phyloP scores from a whole-genome alignment of 768 basidiomycete species.

The Termitomyces titanicus region DNA sequence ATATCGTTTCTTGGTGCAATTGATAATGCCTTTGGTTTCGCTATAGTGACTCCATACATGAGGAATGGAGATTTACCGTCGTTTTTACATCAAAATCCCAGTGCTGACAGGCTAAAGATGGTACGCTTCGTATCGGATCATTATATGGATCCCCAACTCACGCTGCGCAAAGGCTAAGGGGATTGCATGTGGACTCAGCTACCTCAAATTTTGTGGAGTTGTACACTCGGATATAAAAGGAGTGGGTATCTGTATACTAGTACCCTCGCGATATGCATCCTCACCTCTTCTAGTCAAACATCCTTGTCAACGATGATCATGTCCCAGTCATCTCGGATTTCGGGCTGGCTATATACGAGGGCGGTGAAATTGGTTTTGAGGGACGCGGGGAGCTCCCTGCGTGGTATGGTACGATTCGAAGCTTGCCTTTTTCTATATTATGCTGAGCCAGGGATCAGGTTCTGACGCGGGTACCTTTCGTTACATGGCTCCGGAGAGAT shows the following conservation, averaged over 20 bases:
- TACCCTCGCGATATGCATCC: neutral
- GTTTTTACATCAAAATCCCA: neutral
- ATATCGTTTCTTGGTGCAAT: neutral
- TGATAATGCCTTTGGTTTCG: neutral
- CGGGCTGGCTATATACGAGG: neutral
- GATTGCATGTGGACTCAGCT: slow-evolving; percentile 1
- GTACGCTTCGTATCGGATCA: neutral
- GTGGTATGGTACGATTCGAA: neutral
- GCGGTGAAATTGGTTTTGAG: neutral
- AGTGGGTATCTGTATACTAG: neutral
- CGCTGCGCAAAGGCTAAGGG: neutral
- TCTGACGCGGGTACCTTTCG: slow-evolving; percentile 3
- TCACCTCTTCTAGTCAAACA: neutral
- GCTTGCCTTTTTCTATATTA: neutral
- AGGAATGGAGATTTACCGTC: slow-evolving; percentile 1
- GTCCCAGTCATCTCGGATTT: slow-evolving; percentile 6
- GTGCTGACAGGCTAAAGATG: neutral
- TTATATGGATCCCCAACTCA: neutral
- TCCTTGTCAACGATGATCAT: slow-evolving; percentile 3
- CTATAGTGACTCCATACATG: slow-evolving; percentile 2
- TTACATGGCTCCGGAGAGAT: slow-evolving; percentile 10
- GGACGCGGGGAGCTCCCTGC: neutral
- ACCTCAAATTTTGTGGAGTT: slow-evolving; percentile 5
- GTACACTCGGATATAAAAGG: slow-evolving; percentile 9
- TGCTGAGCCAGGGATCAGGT: neutral